Evolutionary conservation across 73 alveolate species (phyloP).

Genomic region (Paramecium primaurelia): DNA sequence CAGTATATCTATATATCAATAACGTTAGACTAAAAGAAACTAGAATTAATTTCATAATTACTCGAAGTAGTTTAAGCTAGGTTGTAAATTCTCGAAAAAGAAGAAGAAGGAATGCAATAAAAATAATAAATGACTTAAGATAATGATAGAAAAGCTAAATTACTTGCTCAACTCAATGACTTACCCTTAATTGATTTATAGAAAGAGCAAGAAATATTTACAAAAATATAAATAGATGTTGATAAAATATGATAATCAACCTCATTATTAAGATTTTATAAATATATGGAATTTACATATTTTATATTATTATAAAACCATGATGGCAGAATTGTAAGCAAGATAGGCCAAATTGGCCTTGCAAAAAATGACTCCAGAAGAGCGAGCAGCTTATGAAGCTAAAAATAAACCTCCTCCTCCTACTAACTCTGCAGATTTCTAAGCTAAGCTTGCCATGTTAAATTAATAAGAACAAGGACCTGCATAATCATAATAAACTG

Average conservation of each 20-base stretch:
- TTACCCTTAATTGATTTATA: not conserved
- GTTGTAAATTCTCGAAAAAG: not conserved
- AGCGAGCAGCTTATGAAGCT: not conserved
- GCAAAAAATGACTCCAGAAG: constrained; percentile 10
- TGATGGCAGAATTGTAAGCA: constrained; percentile 40
- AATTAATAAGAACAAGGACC: not conserved
- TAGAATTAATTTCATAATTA: not conserved
- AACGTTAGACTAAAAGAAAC: not conserved
- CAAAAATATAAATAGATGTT: not conserved
- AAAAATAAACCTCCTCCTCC: not conserved
- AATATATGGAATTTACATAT: not conserved
- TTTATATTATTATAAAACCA: not conserved
- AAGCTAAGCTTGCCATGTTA: not conserved
- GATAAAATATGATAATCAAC: not conserved
- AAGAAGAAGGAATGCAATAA: not conserved
- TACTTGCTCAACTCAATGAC: not conserved
- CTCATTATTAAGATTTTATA: not conserved
- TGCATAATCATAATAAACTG: not conserved
- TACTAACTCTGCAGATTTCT: not conserved
- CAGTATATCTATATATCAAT: not conserved
- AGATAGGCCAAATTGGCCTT: not conserved
- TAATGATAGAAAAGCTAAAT: not conserved
- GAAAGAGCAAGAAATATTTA: not conserved
- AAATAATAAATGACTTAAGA: not conserved
- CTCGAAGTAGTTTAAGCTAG: not conserved